These are phyloP conservation scores for Trametes polyzona DNA, from an alignment of 1,284 basidiomycete genomes.

Conservation along the genomic window DNA sequence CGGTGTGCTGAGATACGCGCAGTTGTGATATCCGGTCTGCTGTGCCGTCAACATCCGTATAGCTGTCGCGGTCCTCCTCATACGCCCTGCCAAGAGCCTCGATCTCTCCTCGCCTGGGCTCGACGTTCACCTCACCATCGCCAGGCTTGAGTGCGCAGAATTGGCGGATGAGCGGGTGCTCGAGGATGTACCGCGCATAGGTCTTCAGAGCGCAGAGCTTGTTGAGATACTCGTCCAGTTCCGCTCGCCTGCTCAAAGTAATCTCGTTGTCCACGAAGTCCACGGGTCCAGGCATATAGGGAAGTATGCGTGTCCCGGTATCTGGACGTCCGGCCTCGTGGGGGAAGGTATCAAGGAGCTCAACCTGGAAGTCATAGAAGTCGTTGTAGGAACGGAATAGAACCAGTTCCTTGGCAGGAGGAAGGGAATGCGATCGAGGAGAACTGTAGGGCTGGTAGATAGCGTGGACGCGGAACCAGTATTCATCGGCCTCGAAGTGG, in stretches of 20 bases:
- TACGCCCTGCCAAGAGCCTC: conserved; percentile 48
- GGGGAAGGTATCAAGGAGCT: conserved; percentile 85
- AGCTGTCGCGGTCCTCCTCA: conserved; percentile 21
- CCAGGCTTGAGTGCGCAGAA: conserved; percentile 91
- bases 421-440: conserved; percentile 54
- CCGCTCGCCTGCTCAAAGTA: conserved; percentile 80
- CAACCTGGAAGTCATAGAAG: conserved; percentile 97
- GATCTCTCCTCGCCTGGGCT: conserved; percentile 60
- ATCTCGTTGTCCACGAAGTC: conserved; percentile 85
- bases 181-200: conserved; percentile 80
- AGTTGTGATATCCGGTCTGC: conserved; percentile 31
- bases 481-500: conserved; percentile 95
- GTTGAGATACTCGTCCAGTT: conserved; percentile 89
- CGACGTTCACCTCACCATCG: conserved; percentile 76
- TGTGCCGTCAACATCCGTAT: conserved; percentile 36
- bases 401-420: conserved; percentile 80
- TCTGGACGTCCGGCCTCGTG: conserved; percentile 83
- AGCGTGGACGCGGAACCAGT: conserved; percentile 96
- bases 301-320: conserved; percentile 75
- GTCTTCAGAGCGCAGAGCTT: conserved; percentile 73
- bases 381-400: conserved; percentile 97
- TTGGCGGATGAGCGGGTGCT: conserved; percentile 79
- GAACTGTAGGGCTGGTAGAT: conserved; percentile 81
- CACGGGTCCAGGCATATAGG: conserved; percentile 95
- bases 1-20: conserved; percentile 23